Conservation (phyloP, 257 asterid genomes). For the Lantana camara region DNA sequence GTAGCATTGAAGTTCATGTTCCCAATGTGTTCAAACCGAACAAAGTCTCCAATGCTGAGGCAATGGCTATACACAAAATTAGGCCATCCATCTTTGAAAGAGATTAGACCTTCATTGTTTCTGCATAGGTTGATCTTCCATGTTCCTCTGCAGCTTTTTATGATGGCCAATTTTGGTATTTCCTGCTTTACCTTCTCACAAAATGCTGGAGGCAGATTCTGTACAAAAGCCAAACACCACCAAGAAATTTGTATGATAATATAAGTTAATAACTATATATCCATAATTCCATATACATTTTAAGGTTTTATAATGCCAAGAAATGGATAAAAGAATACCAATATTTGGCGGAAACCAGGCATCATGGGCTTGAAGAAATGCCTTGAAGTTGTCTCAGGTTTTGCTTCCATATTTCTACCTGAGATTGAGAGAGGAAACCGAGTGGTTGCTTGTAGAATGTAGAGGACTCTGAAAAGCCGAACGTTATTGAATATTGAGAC, state of each 20-base stretch:
- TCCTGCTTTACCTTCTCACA: background rate
- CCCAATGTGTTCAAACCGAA: slow-evolving; percentile 17
- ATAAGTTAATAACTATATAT: too few species aligned
- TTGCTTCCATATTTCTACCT: too few species aligned
- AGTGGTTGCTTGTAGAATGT: too few species aligned
- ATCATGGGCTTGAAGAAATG: too few species aligned
- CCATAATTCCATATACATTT: too few species aligned
- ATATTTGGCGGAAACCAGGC: too few species aligned
- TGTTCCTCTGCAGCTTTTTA: slow-evolving; percentile 1
- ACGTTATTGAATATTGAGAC: too few species aligned
- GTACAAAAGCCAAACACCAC: background rate
- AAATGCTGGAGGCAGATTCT: slow-evolving; percentile 29
- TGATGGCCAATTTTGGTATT: slow-evolving; percentile 4
- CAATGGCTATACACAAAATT: slow-evolving; percentile 16
- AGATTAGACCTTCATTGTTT: background rate
- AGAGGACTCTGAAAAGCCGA: too few species aligned
- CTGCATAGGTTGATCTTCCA: slow-evolving; percentile 19
- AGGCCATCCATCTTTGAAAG: slow-evolving; percentile 29
- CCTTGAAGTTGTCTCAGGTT: too few species aligned
- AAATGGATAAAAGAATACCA: background rate
- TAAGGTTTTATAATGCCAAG: background rate
- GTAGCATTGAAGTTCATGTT: slow-evolving; percentile 16
- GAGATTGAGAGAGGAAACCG: too few species aligned
- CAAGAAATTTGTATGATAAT: too few species aligned
- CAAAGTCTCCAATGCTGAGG: slow-evolving; percentile 23